Conservation (phyloP, 805 yeast genomes). For the Wickerhamomyces mucosus region DNA sequence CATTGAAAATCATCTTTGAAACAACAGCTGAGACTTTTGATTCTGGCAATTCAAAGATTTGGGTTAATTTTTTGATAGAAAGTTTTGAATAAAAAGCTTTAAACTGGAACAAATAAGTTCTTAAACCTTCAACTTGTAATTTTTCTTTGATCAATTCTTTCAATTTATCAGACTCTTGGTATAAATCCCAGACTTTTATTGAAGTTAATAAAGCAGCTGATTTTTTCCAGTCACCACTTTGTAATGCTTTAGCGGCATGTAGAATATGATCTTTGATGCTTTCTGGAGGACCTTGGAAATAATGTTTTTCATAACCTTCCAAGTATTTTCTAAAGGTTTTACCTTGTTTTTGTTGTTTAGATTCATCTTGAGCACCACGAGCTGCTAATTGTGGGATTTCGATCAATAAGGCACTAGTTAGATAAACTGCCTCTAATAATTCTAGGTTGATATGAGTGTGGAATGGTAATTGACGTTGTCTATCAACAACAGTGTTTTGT, state of each 20-base stretch:
- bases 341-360: conserved; percentile 55
- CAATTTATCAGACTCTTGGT: conserved; percentile 59
- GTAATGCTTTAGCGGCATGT: conserved; percentile 84
- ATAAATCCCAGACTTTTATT: conserved; percentile 79
- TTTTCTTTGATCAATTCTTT: conserved; percentile 65
- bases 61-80: conserved; percentile 55
- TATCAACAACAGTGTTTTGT: conserved; percentile 46
- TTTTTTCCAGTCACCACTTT: conserved; percentile 81
- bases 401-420: conserved; percentile 79
- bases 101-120: conserved; percentile 86
- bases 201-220: conserved; percentile 64
- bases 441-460: conserved; percentile 97
- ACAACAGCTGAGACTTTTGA: conserved; percentile 53
- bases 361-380: conserved; percentile 40
- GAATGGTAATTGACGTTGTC: conserved; percentile 85
- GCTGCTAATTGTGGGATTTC: conserved; percentile 91
- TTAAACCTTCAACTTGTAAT: conserved; percentile 82
- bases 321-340: conserved; percentile 86
- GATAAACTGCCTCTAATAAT: conserved; percentile 85
- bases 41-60: conserved; percentile 54
- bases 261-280: conserved; percentile 88
- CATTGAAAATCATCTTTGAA: conserved; percentile 65
- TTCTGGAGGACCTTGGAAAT: conserved; percentile 96
- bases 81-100: conserved; percentile 68
- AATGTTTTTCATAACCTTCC: conserved; percentile 89